These are phyloP conservation scores for Aspergillus bridgeri DNA, from an alignment of 495 filamentous ascomycete species.

Conservation along the genomic window DNA sequence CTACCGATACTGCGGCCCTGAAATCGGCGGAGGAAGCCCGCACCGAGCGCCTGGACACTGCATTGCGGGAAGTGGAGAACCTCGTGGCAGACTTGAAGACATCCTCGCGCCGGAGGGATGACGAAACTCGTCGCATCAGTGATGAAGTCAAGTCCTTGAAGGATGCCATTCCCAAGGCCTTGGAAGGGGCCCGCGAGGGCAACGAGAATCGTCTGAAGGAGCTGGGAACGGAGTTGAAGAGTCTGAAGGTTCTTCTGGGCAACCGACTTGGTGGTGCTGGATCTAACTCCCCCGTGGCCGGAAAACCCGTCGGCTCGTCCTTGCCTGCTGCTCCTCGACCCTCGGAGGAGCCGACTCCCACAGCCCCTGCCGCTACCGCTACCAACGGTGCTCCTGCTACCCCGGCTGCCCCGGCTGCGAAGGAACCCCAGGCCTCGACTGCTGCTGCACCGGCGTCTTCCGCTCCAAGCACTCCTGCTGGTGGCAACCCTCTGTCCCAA, in stretches of 20 bases:
- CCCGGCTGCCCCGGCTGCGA: slow-evolving; percentile 26
- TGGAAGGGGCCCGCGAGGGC: slow-evolving; percentile 80
- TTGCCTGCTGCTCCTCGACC: slow-evolving; percentile 30
- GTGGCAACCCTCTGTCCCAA: slow-evolving; percentile 38
- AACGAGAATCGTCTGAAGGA: slow-evolving; percentile 80
- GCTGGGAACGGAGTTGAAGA: slow-evolving; percentile 83
- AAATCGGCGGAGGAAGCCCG: slow-evolving; percentile 82
- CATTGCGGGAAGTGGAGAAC: slow-evolving; percentile 77
- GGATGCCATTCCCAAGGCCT: slow-evolving; percentile 79
- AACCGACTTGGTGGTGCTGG: slow-evolving; percentile 65
- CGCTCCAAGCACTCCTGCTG: slow-evolving; percentile 25
- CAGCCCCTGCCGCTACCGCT: slow-evolving; percentile 2
- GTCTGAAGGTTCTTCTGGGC: slow-evolving; percentile 80
- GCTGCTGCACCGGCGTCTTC: slow-evolving; percentile 34
- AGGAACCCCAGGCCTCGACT: slow-evolving; percentile 33
- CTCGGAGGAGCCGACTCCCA: slow-evolving; percentile 22
- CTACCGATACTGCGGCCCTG: slow-evolving; percentile 80
- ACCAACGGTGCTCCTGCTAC: slow-evolving; percentile 33
- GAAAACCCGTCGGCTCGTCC: slow-evolving; percentile 28
- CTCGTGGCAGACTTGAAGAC: slow-evolving; percentile 79
- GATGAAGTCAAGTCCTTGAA: slow-evolving; percentile 82
- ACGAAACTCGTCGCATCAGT: slow-evolving; percentile 78
- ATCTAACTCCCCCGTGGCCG: slow-evolving; percentile 32
- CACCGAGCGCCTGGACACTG: slow-evolving; percentile 77
- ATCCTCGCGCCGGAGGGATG: slow-evolving; percentile 71